Base-by-base conservation (phyloP, 2,329 filamentous ascomycete species). In the Paecilomyces sp. region DNA sequence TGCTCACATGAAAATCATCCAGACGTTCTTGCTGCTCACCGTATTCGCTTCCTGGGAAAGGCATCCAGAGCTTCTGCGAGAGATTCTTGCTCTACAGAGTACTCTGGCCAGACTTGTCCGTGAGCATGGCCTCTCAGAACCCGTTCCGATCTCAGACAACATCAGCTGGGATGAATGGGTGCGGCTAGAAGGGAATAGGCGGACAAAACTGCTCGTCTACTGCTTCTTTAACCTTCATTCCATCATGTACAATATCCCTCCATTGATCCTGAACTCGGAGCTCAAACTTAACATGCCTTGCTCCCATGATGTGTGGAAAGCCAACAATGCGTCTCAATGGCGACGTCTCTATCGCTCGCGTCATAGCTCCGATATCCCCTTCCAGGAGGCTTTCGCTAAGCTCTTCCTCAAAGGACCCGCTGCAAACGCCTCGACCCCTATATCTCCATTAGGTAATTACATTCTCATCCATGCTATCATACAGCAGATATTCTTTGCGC, bases 221-320 rank as follows among this genome's bases (percentile, higher is more conserved):
- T 79, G 81, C 69, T 79, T 85, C 64, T 83, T 83, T 61, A 85
- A 85, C 65, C 75, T 86, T 1, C 84, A 86, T 62, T 83, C 80
- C 34, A 83, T 86, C 58, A 84, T 84, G 65, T 86, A 85, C 73
- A 83, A 85, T 67, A 82, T 85, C 13, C 82, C 83, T 30, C 83
- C 84, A 0, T 73, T 84, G 52, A 79, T 86, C 28, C 67, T 84
- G 57, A 85, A 82, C 65, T 76, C 77, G 33, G 81, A 86, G 68
- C 68, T 85, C 56, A 79, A 79, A 57, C 68, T 85, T 62, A 78
- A 78, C 56, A 78, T 86, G 63, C 84, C 83, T 0, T 82, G 79
- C 61, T 80, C 77, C 54, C 79, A 80, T 34, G 79, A 80, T 25
- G 78, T 83, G 60, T 86, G 83, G 79, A 82, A 81, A 64, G 82